Evolutionary conservation across 2,329 filamentous ascomycete species (phyloP).

Genomic region (Xylariaceae sp.): DNA sequence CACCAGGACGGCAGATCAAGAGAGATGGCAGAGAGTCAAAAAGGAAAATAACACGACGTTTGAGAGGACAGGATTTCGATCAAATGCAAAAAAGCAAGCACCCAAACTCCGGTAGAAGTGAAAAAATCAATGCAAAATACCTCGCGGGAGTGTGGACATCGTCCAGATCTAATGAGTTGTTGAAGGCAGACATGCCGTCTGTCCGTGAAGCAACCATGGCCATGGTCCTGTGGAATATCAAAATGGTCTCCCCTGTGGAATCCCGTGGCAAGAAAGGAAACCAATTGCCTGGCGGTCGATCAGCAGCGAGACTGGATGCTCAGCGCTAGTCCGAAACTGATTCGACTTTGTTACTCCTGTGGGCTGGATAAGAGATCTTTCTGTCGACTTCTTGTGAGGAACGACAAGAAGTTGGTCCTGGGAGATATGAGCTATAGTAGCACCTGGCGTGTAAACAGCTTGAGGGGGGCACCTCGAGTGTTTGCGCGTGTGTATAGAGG

Average conservation of each 20-base stretch:
- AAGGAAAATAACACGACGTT: conserved; percentile 29
- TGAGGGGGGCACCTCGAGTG: conserved; percentile 8
- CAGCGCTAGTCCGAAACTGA: conserved; percentile 16
- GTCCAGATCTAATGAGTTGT: conserved; percentile 50
- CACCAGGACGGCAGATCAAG: conserved; percentile 20
- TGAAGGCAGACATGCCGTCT: conserved; percentile 49
- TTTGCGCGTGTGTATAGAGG: too few relatives aligned
- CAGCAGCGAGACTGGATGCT: conserved; percentile 28
- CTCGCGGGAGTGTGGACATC: conserved; percentile 56
- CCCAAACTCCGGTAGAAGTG: conserved; percentile 36
- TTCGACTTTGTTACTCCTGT: conserved; percentile 13
- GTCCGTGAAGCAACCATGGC: conserved; percentile 44
- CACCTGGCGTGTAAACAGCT: conserved; percentile 21
- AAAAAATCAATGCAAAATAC: conserved; percentile 52
- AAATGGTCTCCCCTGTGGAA: conserved; percentile 23
- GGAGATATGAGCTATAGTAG: conserved; percentile 25
- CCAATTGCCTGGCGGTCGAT: conserved; percentile 22
- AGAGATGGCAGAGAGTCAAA: conserved; percentile 10
- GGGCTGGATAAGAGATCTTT: conserved; percentile 5
- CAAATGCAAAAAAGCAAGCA: conserved; percentile 33
- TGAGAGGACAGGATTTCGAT: conserved; percentile 28
- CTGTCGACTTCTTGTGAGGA: too few relatives aligned
- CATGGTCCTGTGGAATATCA: conserved; percentile 40
- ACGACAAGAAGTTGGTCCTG: too few relatives aligned
- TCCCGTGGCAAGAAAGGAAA: conserved; percentile 35